These are phyloP conservation scores for Ashbya aceris DNA, from an alignment of 1,139 yeast genomes.

Conservation along the genomic window DNA sequence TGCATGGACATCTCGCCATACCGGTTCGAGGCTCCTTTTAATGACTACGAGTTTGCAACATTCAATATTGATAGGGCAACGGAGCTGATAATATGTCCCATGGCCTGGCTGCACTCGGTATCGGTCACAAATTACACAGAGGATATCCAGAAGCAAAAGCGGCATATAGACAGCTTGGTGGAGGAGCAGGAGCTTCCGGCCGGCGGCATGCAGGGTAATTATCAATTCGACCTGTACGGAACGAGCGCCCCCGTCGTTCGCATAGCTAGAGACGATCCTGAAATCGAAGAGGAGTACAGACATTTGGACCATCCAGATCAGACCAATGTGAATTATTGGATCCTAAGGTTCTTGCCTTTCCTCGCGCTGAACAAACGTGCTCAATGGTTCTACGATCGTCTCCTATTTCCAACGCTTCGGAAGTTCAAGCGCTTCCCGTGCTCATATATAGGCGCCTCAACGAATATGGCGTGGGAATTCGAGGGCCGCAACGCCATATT, in stretches of 20 bases:
- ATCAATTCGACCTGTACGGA: constrained; percentile 17
- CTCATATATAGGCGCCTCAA: constrained; percentile 37
- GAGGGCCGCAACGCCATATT: constrained; percentile 18
- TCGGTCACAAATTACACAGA: constrained; percentile 29
- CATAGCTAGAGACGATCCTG: constrained; percentile 7
- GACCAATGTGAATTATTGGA: constrained; percentile 52
- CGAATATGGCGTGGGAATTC: constrained; percentile 19
- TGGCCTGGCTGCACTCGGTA: constrained; percentile 72
- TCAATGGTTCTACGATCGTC: constrained; percentile 14
- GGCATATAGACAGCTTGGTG: constrained; percentile 12
- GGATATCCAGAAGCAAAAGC: constrained; percentile 11
- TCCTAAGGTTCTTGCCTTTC: constrained; percentile 59
- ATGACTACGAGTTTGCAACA: constrained; percentile 59
- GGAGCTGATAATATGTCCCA: constrained; percentile 61
- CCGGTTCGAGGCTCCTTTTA: constrained; percentile 71
- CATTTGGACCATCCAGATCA: constrained; percentile 32
- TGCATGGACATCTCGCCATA: constrained; percentile 94
- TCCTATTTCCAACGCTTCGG: constrained; percentile 7
- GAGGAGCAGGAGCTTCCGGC: constrained; percentile 14
- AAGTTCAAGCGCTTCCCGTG: constrained; percentile 8
- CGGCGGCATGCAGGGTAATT: constrained; percentile 22
- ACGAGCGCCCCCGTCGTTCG: not conserved
- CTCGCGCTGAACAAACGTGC: constrained; percentile 27
- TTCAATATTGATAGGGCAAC: constrained; percentile 42
- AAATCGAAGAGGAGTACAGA: constrained; percentile 12